These are phyloP conservation scores for Toxoplasma gondii DNA, from an alignment of 169 alveolate genomes.

Conservation along the genomic window DNA sequence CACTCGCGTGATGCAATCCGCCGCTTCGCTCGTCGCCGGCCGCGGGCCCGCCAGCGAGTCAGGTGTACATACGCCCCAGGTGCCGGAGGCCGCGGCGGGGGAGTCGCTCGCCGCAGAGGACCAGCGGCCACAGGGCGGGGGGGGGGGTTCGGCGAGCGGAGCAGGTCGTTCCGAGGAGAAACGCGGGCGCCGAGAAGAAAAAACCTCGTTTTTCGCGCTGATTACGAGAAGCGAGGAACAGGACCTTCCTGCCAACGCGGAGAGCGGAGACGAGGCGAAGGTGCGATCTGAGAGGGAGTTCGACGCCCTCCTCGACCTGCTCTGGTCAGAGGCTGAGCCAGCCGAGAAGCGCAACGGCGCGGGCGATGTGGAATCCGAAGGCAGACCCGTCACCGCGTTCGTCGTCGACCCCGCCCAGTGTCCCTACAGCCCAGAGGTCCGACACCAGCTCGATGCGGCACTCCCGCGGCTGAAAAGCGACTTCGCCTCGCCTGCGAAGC, in stretches of 20 bases:
- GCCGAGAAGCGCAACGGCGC: neutral
- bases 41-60: neutral
- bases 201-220: no score
- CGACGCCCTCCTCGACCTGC: constrained; percentile 8
- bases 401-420: constrained; percentile 40
- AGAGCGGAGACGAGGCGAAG: neutral
- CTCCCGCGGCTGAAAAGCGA: constrained; percentile 52
- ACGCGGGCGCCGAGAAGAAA: neutral
- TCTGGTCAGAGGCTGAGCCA: neutral
- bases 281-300: neutral
- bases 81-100: no score
- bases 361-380: neutral
- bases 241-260: no score
- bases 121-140: no score
- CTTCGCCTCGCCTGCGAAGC: constrained; percentile 47
- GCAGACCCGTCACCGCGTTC: neutral
- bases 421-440: constrained; percentile 38
- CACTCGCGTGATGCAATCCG: constrained; percentile 61
- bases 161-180: neutral
- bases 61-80: neutral
- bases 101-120: no score
- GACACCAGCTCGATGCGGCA: constrained; percentile 8
- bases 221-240: no score
- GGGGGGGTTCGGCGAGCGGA: no score
- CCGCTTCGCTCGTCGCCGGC: constrained; percentile 46